phyloP scores from a whole-genome alignment of 192 early-diverging fungal species.

The Coemansia sp. region DNA sequence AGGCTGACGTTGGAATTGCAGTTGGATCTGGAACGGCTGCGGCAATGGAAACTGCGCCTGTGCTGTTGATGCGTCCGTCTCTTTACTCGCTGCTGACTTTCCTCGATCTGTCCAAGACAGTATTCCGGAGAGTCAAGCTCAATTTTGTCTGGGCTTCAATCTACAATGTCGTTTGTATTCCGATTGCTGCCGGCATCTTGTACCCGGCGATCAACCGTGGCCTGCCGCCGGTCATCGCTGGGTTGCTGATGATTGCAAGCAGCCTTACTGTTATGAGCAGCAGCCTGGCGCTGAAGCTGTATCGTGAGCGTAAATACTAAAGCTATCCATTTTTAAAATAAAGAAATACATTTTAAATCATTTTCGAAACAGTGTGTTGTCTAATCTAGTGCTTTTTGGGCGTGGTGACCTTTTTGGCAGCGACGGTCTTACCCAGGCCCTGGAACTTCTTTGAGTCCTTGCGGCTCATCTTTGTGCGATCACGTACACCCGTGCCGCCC shows the following conservation, averaged over 20 bases:
- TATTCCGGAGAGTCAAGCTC: conserved; percentile 73
- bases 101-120: conserved; percentile 69
- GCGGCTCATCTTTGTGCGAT: conserved; percentile 67
- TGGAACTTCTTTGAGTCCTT: conserved; percentile 69
- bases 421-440: conserved; percentile 60
- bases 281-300: conserved; percentile 68
- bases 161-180: conserved; percentile 86
- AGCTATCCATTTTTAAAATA: neutral
- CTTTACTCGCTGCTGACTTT: conserved; percentile 76
- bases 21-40: conserved; percentile 87
- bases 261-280: conserved; percentile 81
- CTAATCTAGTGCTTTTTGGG: conserved; percentile 18
- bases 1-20: conserved; percentile 88
- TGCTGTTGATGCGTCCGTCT: conserved; percentile 76
- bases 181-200: conserved; percentile 85
- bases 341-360: neutral
- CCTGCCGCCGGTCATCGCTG: conserved; percentile 77
- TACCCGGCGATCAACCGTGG: conserved; percentile 59
- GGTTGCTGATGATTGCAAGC: conserved; percentile 86
- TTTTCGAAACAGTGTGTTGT: too few relatives aligned
- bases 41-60: conserved; percentile 86
- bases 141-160: conserved; percentile 90
- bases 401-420: conserved; percentile 31
- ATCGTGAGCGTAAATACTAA: conserved; percentile 41
- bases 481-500: conserved; percentile 82